Base-by-base conservation (phyloP, 2,329 filamentous ascomycete genomes). In the Parastagonospora nodorum region DNA sequence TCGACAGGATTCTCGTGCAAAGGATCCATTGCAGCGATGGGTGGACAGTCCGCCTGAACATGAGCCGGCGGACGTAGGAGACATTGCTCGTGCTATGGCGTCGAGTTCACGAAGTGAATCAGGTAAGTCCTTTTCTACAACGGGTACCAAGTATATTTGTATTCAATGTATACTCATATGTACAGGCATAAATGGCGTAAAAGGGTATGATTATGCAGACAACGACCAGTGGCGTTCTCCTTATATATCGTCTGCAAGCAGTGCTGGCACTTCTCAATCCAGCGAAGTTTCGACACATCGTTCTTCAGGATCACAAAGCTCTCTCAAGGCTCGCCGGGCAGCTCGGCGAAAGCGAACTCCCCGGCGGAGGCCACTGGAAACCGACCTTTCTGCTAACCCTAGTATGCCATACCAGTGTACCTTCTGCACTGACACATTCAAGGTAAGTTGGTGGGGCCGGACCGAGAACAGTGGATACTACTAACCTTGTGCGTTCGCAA, bases 341-440 rank as follows among this genome's bases (percentile, higher is more conserved):
- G 41, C 52, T 16, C 58, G 56, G 11, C 54, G 53, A 28, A 61
- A 57, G 32, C 51, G 58, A 8, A 36, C 33, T 7, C 45, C 35
- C 8, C 51, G 52, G 19, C 42, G 54, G 28, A 50, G 51, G 10
- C 58, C 43, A 2, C 38, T 64, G 27, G 52, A 51, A 5, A 48
- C 57, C 35, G 51, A 55, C 4, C 50, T 37, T 2, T 43, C 48
- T 11, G 27, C 49, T 16, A 42, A 55, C 2, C 52, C 57, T 6
- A 38, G 49, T 10, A 49, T 63, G 43, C 61, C 62, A 0, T 69
- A 59, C 12, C 65, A 68, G 39, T 68, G 66, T 36, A 69, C 66
- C 0, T 69, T 68, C 24, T 69, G 66, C 38, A 68, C 66, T 0
- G 66, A 69, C 35, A 58, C 56, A 10, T 69, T 69, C 55, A 66